Conservation (phyloP, 2,329 filamentous ascomycete species). For the Trichoderma brevicompactum region DNA sequence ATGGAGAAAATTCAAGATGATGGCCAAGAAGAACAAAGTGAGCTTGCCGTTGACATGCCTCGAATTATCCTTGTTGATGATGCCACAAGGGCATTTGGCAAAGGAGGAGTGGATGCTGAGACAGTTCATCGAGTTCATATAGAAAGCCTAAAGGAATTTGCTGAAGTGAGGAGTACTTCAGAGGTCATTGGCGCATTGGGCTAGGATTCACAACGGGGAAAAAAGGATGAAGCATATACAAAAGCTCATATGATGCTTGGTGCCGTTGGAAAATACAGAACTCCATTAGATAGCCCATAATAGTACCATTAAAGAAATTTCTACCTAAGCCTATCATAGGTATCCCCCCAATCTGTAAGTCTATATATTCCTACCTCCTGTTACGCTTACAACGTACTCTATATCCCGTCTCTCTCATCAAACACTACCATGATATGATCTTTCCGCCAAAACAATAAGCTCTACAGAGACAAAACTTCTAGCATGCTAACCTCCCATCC, state of each 20-base stretch:
- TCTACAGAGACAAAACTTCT: background rate
- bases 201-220: background rate
- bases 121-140: slow-evolving; percentile 29
- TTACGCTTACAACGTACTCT: background rate
- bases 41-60: slow-evolving; percentile 30
- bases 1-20: background rate
- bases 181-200: slow-evolving; percentile 2
- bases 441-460: background rate
- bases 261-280: background rate
- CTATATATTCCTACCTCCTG: background rate
- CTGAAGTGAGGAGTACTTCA: slow-evolving; percentile 26
- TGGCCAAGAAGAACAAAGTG: background rate
- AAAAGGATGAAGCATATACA: background rate
- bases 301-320: background rate
- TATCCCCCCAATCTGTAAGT: background rate
- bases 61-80: slow-evolving; percentile 30
- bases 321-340: background rate
- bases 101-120: slow-evolving; percentile 29
- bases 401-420: background rate
- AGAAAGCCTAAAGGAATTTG: slow-evolving; percentile 28
- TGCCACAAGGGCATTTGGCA: slow-evolving; percentile 28
- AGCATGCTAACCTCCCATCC: background rate
- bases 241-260: background rate
- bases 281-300: background rate
- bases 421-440: background rate